A percentile compares a stretch with the other conserved stretches of the same genome.
These are phyloP conservation scores for Chalciporus sp. DNA, from an alignment of 1,284 basidiomycete genomes.

Conservation along the genomic window DNA sequence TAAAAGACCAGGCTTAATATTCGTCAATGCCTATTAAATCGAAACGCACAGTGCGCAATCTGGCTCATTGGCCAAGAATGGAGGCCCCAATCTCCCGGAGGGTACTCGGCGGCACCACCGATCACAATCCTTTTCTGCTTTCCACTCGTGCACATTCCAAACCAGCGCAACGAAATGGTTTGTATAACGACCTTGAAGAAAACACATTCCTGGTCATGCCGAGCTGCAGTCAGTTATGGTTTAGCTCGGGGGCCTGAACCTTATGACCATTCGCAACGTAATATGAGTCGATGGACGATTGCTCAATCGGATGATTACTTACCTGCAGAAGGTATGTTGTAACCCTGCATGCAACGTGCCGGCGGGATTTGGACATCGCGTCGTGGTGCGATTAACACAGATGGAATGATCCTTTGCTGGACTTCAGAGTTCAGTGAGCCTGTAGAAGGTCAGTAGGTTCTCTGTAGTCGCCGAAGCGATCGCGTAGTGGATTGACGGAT, in stretches of 20 bases:
- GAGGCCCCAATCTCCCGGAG: background rate
- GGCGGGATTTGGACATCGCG: background rate
- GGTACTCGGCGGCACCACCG: conserved; percentile 4
- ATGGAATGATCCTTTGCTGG: background rate
- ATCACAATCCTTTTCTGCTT: conserved; percentile 1
- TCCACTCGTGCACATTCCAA: background rate
- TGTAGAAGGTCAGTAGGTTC: conserved; percentile 5
- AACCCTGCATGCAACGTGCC: background rate
- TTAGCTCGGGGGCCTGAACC: background rate
- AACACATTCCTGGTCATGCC: background rate
- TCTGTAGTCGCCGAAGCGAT: background rate
- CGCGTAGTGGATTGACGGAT: conserved; percentile 2
- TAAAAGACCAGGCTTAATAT: no score
- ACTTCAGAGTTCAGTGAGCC: background rate
- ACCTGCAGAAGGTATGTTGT: background rate
- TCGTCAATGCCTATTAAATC: background rate
- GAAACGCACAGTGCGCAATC: background rate
- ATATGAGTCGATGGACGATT: background rate
- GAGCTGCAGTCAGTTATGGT: background rate
- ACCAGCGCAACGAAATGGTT: background rate
- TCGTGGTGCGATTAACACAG: background rate
- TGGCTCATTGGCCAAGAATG: conserved; percentile 4
- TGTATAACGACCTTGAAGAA: background rate
- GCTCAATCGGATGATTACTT: background rate
- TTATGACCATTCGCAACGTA: background rate